These are phyloP conservation scores for Candida sojae DNA, from an alignment of 1,139 yeast species.

Conservation along the genomic window DNA sequence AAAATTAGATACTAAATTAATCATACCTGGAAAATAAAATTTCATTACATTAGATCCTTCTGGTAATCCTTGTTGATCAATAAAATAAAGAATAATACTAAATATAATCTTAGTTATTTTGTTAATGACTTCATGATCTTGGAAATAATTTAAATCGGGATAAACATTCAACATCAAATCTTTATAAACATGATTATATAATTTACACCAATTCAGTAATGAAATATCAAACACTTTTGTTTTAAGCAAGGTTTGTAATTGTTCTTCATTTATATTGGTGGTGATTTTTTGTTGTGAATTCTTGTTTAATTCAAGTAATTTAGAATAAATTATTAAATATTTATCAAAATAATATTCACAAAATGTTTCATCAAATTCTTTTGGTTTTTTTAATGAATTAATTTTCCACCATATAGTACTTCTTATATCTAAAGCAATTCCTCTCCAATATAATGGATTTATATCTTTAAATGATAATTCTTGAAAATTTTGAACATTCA, in stretches of 20 bases:
- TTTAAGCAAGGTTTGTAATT: conserved; percentile 3
- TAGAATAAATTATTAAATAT: conserved; percentile 11
- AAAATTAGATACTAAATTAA: conserved; percentile 42
- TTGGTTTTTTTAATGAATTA: conserved; percentile 36
- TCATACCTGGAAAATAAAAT: conserved; percentile 27
- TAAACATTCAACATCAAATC: conserved; percentile 33
- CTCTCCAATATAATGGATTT: conserved; percentile 60
- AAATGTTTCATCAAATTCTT: conserved; percentile 17
- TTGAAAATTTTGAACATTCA: conserved; percentile 20
- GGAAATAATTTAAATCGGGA: conserved; percentile 49
- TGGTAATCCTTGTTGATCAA: conserved; percentile 16
- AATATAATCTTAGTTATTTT: conserved; percentile 28
- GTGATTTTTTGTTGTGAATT: not conserved
- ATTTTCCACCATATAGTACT: conserved; percentile 53
- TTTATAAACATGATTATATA: conserved; percentile 13
- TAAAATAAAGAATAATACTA: conserved; percentile 23
- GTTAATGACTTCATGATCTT: conserved; percentile 25
- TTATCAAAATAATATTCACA: conserved; percentile 21
- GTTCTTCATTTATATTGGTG: not conserved
- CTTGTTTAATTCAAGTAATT: conserved; percentile 3
- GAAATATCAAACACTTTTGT: conserved; percentile 7
- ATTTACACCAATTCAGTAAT: conserved; percentile 7
- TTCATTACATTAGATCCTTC: conserved; percentile 6
- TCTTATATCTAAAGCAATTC: conserved; percentile 53
- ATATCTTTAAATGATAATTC: conserved; percentile 24